Base-by-base conservation (phyloP, 495 filamentous ascomycete genomes). In the Collariella sp. region DNA sequence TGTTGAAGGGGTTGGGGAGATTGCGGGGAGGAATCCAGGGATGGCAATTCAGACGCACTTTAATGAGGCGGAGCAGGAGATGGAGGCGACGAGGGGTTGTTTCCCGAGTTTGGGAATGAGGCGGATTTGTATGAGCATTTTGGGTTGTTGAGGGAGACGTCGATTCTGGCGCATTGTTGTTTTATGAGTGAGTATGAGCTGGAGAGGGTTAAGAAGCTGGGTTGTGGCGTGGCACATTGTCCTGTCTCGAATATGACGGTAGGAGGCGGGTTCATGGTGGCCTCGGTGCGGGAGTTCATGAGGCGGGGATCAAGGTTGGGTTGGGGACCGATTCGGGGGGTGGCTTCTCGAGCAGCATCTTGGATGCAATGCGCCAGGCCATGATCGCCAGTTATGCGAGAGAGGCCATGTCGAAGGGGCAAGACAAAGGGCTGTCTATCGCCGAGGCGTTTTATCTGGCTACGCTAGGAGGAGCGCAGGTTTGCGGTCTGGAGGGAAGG, bases 241-340 rank as follows among this genome's bases (percentile, higher is more conserved):
- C 83, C 83, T 1, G 70, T 82, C 33, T 71, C 81, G 0, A 87
- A 85, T 54, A 81, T 82, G 50, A 82, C 80, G 0, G 77, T 84
- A 34, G 76, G 79, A 13, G 77, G 73, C 12, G 74, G 74, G 12
- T 83, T 82, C 50, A 81, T 83, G 71, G 77, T 80, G 3, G 80
- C 82, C 4, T 80, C 80, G 0, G 65, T 84, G 1, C 71, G 81
- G 19, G 76, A 77, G 36, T 80, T 82, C 50, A 61, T 85, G 11
- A 63, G 70, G 10, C 69, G 71, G 82, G 74, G 0, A 77, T 86
- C 49, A 84, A 85, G 57, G 79, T 87, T 12, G 83, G 81, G 0
- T 62, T 87, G 16, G 84, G 83, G 0, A 85, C 84, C 0, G 83
- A 87, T 54, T 81, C 78, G 49, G 81, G 81, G 3, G 84, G 83